These are phyloP conservation scores for Coemansia sp. DNA, from an alignment of 192 early-diverging fungal genomes.

Conservation along the genomic window DNA sequence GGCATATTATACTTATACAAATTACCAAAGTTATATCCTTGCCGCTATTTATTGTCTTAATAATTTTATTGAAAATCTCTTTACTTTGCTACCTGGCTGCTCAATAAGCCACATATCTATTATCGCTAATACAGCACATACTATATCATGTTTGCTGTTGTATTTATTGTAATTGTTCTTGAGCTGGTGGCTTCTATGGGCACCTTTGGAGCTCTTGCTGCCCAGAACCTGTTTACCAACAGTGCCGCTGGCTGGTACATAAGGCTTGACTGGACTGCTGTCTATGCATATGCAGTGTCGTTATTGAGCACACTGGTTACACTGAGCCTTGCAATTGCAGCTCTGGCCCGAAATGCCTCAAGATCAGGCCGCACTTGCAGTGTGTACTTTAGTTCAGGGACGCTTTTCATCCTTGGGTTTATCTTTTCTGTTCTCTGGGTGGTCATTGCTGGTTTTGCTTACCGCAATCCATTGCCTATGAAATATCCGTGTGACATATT, in stretches of 20 bases:
- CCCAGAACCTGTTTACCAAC: conserved; percentile 49
- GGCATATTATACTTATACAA: too few relatives aligned
- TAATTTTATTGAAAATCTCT: too few relatives aligned
- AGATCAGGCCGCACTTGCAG: conserved; percentile 16
- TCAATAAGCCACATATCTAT: too few relatives aligned
- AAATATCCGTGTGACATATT: conserved; percentile 48
- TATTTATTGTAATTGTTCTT: conserved; percentile 34
- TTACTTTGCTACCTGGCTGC: too few relatives aligned
- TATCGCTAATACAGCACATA: background rate
- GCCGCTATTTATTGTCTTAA: too few relatives aligned
- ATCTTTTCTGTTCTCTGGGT: conserved; percentile 42
- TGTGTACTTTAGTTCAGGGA: conserved; percentile 27
- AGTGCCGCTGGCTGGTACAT: conserved; percentile 50
- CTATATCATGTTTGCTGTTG: conserved; percentile 25
- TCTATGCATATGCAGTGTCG: conserved; percentile 37
- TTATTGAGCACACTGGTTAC: conserved; percentile 32
- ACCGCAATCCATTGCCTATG: conserved; percentile 47
- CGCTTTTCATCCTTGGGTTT: conserved; percentile 29
- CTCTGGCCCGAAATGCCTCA: conserved; percentile 24
- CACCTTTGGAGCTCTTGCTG: conserved; percentile 39
- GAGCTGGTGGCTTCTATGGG: conserved; percentile 50
- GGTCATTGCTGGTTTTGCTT: conserved; percentile 45
- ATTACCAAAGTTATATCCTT: too few relatives aligned
- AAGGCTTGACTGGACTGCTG: conserved; percentile 44
- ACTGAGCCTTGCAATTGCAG: conserved; percentile 29